Evolutionary conservation across 352 stramenopile species (phyloP).

Genomic region (Pythium coloratum): DNA sequence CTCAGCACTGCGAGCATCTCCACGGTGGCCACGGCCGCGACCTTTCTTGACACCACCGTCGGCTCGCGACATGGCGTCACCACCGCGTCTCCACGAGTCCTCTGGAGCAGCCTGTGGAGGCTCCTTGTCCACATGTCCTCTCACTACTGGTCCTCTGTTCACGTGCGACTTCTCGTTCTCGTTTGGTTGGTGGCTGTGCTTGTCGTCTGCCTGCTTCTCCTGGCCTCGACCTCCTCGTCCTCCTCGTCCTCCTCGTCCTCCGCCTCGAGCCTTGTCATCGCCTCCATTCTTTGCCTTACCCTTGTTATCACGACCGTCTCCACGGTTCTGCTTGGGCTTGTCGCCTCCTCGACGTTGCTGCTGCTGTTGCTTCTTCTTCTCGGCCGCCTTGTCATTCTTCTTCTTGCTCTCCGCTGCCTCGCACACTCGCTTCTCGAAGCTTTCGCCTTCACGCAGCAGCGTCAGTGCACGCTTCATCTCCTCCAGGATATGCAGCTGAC

Average conservation of each 20-base stretch:
- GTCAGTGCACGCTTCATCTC: constrained; percentile 63
- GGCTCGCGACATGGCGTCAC: not conserved
- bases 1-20: not conserved
- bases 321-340: not conserved
- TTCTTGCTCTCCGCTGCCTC: constrained; percentile 16
- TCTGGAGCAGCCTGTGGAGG: not conserved
- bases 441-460: constrained; percentile 45
- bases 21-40: not conserved
- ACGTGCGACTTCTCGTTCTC: not conserved
- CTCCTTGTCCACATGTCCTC: constrained; percentile 1
- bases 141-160: not conserved
- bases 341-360: not conserved
- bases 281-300: not conserved
- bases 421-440: constrained; percentile 50
- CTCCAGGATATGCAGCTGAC: constrained; percentile 59
- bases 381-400: constrained; percentile 4
- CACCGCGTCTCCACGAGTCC: constrained; percentile 1
- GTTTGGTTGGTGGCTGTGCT: not conserved
- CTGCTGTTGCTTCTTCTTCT: constrained; percentile 9
- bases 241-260: not conserved
- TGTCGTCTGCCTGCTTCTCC: not conserved
- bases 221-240: not conserved
- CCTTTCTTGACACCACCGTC: not conserved
- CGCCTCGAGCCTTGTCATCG: not conserved
- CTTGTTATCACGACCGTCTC: not conserved